A percentile compares a stretch with the other conserved stretches of the same genome.
Evolutionary conservation across 345 rosid genomes (phyloP).

Genomic region (Limnanthes douglasii): DNA sequence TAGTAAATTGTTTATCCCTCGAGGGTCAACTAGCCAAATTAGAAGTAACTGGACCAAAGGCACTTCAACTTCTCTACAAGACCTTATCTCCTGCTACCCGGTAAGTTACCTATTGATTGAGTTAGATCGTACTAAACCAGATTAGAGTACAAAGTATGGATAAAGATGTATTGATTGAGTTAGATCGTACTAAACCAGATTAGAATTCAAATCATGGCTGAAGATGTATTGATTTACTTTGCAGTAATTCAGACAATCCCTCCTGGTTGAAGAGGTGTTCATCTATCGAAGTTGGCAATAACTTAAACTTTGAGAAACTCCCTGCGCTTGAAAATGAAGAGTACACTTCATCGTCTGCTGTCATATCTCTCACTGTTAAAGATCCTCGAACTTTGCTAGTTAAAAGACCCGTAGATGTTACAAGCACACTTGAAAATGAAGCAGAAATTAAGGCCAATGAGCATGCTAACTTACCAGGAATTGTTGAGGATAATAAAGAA

Average conservation of each 20-base stretch:
- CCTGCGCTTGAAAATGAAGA: constrained; percentile 21
- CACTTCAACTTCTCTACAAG: constrained; percentile 55
- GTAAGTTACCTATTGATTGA: constrained; percentile 22
- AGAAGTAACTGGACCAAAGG: constrained; percentile 59
- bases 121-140: neutral
- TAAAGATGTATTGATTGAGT: constrained; percentile 6
- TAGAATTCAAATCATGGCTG: neutral
- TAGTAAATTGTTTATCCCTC: constrained; percentile 40
- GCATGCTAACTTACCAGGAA: constrained; percentile 8
- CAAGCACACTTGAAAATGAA: constrained; percentile 7
- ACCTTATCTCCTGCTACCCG: constrained; percentile 26
- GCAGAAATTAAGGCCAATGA: constrained; percentile 15
- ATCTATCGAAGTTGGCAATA: constrained; percentile 15
- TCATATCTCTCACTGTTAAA: constrained; percentile 28
- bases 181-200: constrained; percentile 5
- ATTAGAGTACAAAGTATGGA: neutral
- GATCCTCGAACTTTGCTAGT: constrained; percentile 41
- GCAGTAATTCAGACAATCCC: constrained; percentile 24
- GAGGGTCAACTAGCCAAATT: constrained; percentile 76
- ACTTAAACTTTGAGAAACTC: constrained; percentile 10
- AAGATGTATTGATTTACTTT: constrained; percentile 8
- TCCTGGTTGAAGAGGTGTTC: constrained; percentile 25
- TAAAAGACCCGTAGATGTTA: constrained; percentile 14
- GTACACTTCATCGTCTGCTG: constrained; percentile 16
- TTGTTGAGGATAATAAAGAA: constrained; percentile 10